Evolutionary conservation across 2,329 filamentous ascomycete genomes (phyloP), one percentile per base, ranked within the genome.

Genomic region (Pseudocercospora fuligena): DNA sequence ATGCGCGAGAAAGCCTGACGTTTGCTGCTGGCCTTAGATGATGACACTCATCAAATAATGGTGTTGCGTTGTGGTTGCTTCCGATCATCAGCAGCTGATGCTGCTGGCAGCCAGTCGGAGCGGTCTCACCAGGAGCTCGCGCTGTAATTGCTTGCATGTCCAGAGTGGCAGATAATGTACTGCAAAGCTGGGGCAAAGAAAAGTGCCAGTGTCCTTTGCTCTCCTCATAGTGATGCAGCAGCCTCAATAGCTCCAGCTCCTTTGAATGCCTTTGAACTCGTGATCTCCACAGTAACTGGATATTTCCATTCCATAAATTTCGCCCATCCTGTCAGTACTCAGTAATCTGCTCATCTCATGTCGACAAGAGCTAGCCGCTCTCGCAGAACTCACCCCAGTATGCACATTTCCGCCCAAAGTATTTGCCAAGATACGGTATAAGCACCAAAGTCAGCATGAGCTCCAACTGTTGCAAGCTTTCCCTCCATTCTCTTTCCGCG

Each of bases 221-320:
- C 61, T 40, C 33, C 40, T 76, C 72, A 77, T 23, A 77, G 67
- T 36, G 75, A 76, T 46, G 83, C 82, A 25, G 82, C 82, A 16
- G 83, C 83, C 71, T 83, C 80, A 49, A 84, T 73, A 11, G 78
- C 79, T 40, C 83, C 83, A 12, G 79, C 80, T 31, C 75, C 80
- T 69, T 82, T 84, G 79, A 84, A 85, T 2, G 77, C 68, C 46
- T 72, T 75, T 5, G 81, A 79, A 69, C 76, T 84, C n/a, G 82
- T 81, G 25, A 85, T 76, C 57, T 82, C 79, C 51, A 97, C 84
- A 68, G 96, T 90, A 64, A 97, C 90, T 0, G 89, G 89, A 77
- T 97, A 95, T 79, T 92, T 90, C 94, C 93, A 98, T 78, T 93
- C 88, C 94, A 97, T 97, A 78, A 93, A 96, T 75, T 90, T 89